Percentiles rank a stretch among this genome's conserved stretches.
These are phyloP conservation scores for Aegilops longissima DNA, from an alignment of 176 grass and related monocot genomes.

Conservation along the genomic window DNA sequence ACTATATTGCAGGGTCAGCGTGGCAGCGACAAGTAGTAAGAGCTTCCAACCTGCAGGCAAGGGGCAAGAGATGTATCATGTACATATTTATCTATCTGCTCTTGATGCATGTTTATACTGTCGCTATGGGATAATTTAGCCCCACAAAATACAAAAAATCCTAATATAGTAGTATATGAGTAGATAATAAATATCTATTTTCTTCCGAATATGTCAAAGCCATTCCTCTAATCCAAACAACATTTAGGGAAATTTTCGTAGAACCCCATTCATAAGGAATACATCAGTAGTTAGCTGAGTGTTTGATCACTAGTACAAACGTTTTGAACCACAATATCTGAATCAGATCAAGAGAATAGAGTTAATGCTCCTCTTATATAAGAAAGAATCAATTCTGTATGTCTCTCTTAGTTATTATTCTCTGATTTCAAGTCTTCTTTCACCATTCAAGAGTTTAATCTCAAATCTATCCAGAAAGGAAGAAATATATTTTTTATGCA, in stretches of 20 bases:
- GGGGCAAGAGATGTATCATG: neutral
- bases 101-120: neutral
- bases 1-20: neutral
- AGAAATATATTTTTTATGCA: neutral
- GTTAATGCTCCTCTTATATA: neutral
- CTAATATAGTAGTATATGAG: neutral
- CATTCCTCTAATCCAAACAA: neutral
- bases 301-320: neutral
- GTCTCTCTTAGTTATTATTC: neutral
- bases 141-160: neutral
- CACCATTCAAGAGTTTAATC: neutral
- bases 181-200: neutral
- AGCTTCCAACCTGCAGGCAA: neutral
- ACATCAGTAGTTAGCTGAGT: neutral
- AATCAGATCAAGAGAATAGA: neutral
- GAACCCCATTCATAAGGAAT: too few species aligned
- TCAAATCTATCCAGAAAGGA: neutral
- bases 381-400: neutral
- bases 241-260: neutral
- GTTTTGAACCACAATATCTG: neutral
- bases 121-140: neutral
- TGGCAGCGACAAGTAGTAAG: neutral
- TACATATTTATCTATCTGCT: neutral
- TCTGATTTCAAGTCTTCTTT: neutral
- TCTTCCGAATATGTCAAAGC: neutral